Evolutionary conservation across 2,329 filamentous ascomycete genomes (phyloP).

Genomic region (Phoma sp.): DNA sequence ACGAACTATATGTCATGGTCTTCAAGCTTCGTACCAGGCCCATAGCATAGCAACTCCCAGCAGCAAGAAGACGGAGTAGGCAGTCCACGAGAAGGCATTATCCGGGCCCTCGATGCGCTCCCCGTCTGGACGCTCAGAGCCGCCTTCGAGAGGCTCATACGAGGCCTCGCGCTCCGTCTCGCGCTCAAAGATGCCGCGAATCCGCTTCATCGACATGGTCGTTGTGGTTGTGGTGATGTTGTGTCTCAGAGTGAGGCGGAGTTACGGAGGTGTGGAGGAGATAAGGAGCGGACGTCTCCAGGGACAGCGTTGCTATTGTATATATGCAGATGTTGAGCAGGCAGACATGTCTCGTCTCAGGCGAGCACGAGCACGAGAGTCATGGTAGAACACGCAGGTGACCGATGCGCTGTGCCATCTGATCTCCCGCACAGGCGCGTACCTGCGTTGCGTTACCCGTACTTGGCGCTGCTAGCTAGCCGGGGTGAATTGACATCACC

Average conservation of each 20-base stretch:
- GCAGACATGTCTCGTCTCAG: slow-evolving; percentile 32
- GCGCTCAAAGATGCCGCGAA: slow-evolving; percentile 40
- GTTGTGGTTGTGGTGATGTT: slow-evolving; percentile 1
- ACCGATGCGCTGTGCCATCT: slow-evolving; percentile 12
- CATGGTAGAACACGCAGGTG: slow-evolving; percentile 26
- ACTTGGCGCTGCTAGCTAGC: background rate
- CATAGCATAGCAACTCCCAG: slow-evolving; percentile 94
- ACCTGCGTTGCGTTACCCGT: slow-evolving; percentile 8
- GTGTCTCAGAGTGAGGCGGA: slow-evolving; percentile 12
- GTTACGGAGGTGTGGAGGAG: slow-evolving; percentile 10
- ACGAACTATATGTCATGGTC: too few species aligned
- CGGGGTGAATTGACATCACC: slow-evolving; percentile 12
- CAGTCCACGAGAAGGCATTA: slow-evolving; percentile 75
- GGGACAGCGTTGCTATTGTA: background rate
- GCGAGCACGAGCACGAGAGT: slow-evolving; percentile 1
- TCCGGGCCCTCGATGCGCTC: slow-evolving; percentile 38
- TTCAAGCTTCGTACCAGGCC: slow-evolving; percentile 74
- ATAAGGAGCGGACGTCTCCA: slow-evolving; percentile 18
- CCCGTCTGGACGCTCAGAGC: slow-evolving; percentile 42
- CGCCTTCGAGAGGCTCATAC: slow-evolving; percentile 49
- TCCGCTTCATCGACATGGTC: slow-evolving; percentile 43
- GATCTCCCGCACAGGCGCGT: slow-evolving; percentile 8
- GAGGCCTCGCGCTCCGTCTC: slow-evolving; percentile 29
- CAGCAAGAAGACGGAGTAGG: slow-evolving; percentile 84
- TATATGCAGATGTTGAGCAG: slow-evolving; percentile 4